These are phyloP conservation scores for Jamesozyma rosinii DNA, from an alignment of 805 yeast species.

Conservation along the genomic window DNA sequence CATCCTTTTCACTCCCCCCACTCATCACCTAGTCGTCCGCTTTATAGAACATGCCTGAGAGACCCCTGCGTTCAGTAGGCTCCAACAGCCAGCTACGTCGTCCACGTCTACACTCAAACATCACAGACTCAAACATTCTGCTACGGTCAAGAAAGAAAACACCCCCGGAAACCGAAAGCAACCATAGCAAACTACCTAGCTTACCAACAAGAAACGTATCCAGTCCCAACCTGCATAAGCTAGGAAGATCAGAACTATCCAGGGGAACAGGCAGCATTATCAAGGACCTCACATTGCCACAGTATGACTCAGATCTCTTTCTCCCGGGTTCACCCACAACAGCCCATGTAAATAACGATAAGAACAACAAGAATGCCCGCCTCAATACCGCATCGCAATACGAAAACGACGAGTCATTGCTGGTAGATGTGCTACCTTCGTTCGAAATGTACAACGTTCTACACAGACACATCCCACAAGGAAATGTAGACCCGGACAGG, in stretches of 20 bases:
- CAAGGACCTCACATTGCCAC: conserved; percentile 3
- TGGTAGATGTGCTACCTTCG: conserved; percentile 53
- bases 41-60: not conserved
- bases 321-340: not conserved
- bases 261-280: conserved; percentile 7
- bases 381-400: conserved; percentile 7
- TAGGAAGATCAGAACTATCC: conserved; percentile 10
- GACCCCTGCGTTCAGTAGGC: not conserved
- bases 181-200: not conserved
- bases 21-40: no score
- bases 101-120: conserved; percentile 1
- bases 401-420: conserved; percentile 10
- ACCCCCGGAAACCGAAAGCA: not conserved
- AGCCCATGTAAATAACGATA: not conserved
- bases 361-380: not conserved
- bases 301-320: conserved; percentile 3
- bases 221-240: conserved; percentile 4
- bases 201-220: conserved; percentile 3
- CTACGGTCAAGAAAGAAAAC: not conserved
- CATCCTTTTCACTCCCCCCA: no score
- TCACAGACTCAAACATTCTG: conserved; percentile 1
- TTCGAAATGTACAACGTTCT: conserved; percentile 55
- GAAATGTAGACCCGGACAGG: conserved; percentile 26
- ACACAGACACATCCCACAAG: conserved; percentile 36
- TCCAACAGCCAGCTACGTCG: not conserved